Conservation (phyloP, 257 asterid species). For the Cruciata laevipes region DNA sequence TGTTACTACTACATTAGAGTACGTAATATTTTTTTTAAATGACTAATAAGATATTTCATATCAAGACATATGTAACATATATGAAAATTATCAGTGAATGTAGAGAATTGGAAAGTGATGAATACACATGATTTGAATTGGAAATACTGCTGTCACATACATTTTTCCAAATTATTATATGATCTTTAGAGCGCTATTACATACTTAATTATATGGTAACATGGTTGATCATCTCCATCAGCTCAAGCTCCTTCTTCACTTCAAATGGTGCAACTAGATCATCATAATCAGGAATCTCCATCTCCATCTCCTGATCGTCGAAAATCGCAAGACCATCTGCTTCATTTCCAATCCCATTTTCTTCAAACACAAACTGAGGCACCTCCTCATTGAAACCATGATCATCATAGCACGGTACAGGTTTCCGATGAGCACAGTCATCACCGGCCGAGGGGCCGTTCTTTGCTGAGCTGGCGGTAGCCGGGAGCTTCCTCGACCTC, state of each 20-base stretch:
- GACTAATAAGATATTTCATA: neutral
- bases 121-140: no score
- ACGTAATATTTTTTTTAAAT: no score
- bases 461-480: neutral
- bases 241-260: slow-evolving; percentile 37
- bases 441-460: neutral
- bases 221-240: slow-evolving; percentile 39
- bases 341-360: slow-evolving; percentile 21
- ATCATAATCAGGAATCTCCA: slow-evolving; percentile 18
- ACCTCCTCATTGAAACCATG: slow-evolving; percentile 15
- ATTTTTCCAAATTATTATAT: neutral
- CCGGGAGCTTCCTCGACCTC: neutral
- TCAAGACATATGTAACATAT: neutral
- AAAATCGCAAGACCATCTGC: slow-evolving; percentile 10
- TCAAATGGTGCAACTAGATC: slow-evolving; percentile 17
- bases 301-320: slow-evolving; percentile 15
- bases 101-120: no score
- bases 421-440: neutral
- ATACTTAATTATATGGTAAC: slow-evolving; percentile 13
- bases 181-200: neutral
- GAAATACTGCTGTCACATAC: neutral
- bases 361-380: slow-evolving; percentile 27
- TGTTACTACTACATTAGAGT: no score
- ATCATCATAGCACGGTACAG: slow-evolving; percentile 7
- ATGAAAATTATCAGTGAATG: neutral